phyloP scores from a whole-genome alignment of 2,329 filamentous ascomycete species.

The Pseudopyricularia javanii region DNA sequence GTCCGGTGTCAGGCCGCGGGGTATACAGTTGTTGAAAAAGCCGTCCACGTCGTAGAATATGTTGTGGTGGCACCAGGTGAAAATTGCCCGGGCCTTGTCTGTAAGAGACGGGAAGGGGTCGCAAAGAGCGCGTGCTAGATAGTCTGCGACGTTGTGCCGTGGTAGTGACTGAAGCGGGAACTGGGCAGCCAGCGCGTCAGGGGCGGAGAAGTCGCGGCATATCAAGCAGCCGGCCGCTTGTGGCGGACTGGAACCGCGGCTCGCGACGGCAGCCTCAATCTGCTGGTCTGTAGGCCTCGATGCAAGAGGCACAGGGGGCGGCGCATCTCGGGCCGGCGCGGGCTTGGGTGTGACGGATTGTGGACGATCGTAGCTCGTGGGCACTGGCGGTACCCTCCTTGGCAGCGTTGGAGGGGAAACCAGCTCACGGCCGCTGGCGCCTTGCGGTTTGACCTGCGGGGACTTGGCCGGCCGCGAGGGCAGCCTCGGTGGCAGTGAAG shows the following conservation, averaged over 20 bases:
- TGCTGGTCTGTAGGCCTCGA: constrained; percentile 40
- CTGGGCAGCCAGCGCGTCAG: constrained; percentile 65
- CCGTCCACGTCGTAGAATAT: constrained; percentile 70
- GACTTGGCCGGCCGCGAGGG: constrained; percentile 34
- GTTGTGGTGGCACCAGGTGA: constrained; percentile 93
- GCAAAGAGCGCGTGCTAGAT: constrained; percentile 69
- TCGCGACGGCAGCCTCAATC: constrained; percentile 29
- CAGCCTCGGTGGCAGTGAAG: constrained; percentile 34
- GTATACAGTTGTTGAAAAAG: constrained; percentile 64
- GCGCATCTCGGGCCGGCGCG: constrained; percentile 18
- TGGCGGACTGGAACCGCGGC: constrained; percentile 6
- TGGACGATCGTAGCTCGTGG: constrained; percentile 17
- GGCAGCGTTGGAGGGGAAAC: constrained; percentile 38
- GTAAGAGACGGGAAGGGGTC: constrained; percentile 67
- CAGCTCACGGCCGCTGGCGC: constrained; percentile 5
- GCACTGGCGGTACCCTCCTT: constrained; percentile 25
- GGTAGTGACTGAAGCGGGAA: constrained; percentile 66
- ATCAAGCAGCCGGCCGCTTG: constrained; percentile 47
- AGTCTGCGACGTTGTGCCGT: constrained; percentile 49
- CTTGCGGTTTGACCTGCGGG: constrained; percentile 7
- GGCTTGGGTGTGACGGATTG: constrained; percentile 10
- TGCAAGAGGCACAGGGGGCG: constrained; percentile 38
- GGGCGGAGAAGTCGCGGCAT: constrained; percentile 78
- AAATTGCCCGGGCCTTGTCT: constrained; percentile 86
- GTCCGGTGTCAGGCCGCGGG: constrained; percentile 50